Percentiles rank a stretch among this genome's conserved stretches.
Conservation (phyloP, 2,329 filamentous ascomycete genomes). For the Colletotrichum truncatum region DNA sequence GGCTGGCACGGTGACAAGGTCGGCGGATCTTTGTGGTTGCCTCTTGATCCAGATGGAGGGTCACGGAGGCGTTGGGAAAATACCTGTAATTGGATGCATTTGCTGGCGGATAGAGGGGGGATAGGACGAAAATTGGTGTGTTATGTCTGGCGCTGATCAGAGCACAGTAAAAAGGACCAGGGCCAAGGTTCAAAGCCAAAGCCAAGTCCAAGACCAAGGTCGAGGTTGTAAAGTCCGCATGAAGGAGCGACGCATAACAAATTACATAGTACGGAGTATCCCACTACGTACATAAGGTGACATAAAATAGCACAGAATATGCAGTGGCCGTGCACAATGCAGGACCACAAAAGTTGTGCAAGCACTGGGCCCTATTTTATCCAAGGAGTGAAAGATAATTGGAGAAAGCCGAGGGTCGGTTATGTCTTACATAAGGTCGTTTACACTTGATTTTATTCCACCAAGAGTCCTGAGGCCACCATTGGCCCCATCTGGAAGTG, state of each 20-base stretch:
- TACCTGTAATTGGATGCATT: neutral
- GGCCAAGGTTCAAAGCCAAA: neutral
- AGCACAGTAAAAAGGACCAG: neutral
- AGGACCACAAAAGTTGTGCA: slow-evolving; percentile 5
- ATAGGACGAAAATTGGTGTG: slow-evolving; percentile 17
- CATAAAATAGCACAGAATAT: no score
- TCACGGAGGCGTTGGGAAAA: slow-evolving; percentile 11
- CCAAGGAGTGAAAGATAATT: neutral
- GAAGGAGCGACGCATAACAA: slow-evolving; percentile 11
- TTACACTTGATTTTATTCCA: neutral
- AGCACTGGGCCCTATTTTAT: no score
- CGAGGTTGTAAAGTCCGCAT: slow-evolving; percentile 13
- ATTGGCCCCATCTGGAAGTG: neutral
- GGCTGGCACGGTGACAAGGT: neutral
- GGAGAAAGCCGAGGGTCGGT: neutral
- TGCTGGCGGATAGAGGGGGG: neutral
- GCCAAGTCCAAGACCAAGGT: neutral
- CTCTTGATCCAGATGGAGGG: neutral
- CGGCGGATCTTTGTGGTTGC: neutral
- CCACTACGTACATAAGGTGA: no score
- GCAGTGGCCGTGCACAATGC: neutral
- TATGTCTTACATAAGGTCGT: slow-evolving; percentile 14
- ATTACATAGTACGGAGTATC: no score
- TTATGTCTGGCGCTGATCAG: slow-evolving; percentile 14
- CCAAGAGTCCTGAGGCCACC: neutral